Base-by-base conservation (phyloP, 139 green algal genomes). In the Volvox reticuliferus region DNA sequence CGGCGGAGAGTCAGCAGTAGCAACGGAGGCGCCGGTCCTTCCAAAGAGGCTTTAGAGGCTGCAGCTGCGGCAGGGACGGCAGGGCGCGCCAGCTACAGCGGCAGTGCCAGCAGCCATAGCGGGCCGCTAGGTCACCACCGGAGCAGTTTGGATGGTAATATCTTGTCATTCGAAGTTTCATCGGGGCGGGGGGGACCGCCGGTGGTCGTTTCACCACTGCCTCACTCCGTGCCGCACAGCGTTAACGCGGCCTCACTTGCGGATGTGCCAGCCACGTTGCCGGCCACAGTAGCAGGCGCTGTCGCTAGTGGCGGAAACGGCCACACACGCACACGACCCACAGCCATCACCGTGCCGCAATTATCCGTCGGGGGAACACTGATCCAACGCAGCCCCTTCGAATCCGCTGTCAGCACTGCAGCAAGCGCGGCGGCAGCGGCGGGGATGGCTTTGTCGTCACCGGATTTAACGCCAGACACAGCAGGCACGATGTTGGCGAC, bases 141-240 rank as follows among this genome's bases (percentile, higher is more conserved):
- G 62, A 71, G 73, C 82, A 89, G 89, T 81, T 50, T 92, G 61
- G 89, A 92, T 30, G 78, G 78, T 30, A 88, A 71, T 32, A 89
- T 88, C 61, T 44, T 88, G 0, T 82, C 68, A 13, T 80, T 92
- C 50, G 67, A 83, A 36, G 63, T 91, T 2, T 91, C 67, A 28
- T 68, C 55, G 2, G 73, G 30, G 0, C 62, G 75, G 0, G 78
- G 35, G 1, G 55, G 44, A 17, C 20, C 22, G 37, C 30, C 36
- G 26, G 50, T 81, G 2, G 32, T 55, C 12, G 14, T 55, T n/a
- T 24, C 33, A 35, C 75, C 30, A 9, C 75, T 36, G 75, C 28
- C 75, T 20, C 75, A 81, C 13, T 55, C 32, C 32, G 75, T 35
- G 75, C 30, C 75, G 71, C 71, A 26, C 26, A 61, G 61, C 26